Evolutionary conservation across 2,329 filamentous ascomycete genomes (phyloP).

Genomic region (Clarireedia hainanense): DNA sequence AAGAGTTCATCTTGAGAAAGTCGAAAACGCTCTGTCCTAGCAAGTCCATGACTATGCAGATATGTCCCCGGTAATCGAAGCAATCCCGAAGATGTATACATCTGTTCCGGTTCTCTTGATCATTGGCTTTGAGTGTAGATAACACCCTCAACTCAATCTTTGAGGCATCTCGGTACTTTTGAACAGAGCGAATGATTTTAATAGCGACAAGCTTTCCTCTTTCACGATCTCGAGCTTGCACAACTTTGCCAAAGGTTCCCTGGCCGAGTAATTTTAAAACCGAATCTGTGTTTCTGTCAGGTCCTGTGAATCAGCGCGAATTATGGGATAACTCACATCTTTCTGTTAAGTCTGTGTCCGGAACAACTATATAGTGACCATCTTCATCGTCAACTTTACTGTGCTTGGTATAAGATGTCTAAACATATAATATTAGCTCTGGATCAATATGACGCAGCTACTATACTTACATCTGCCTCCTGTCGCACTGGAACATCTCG

Average conservation of each 20-base stretch:
- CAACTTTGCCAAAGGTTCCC: conserved; percentile 97
- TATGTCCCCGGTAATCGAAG: conserved; percentile 95
- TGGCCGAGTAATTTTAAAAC: conserved; percentile 87
- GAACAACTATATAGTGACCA: conserved; percentile 90
- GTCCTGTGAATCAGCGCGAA: not conserved
- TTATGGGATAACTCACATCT: conserved; percentile 59
- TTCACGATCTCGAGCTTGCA: conserved; percentile 78
- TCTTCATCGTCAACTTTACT: conserved; percentile 91
- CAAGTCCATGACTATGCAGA: conserved; percentile 72
- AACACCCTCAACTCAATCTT: conserved; percentile 90
- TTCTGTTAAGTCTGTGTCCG: conserved; percentile 77
- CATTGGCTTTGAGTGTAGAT: conserved; percentile 85
- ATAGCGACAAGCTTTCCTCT: conserved; percentile 76
- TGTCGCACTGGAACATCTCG: conserved; percentile 62
- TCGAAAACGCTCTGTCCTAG: conserved; percentile 97
- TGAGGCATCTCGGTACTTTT: conserved; percentile 95
- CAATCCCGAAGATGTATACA: conserved; percentile 96
- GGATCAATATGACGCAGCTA: not conserved
- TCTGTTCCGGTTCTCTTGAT: conserved; percentile 84
- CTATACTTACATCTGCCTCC: conserved; percentile 51
- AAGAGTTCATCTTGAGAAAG: conserved; percentile 90
- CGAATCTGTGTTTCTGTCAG: conserved; percentile 51
- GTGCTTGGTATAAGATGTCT: conserved; percentile 42
- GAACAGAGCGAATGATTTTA: conserved; percentile 96
- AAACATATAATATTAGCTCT: conserved; percentile 10